These are phyloP conservation scores for Penicillium malachiteum DNA, from an alignment of 495 filamentous ascomycete species.

Conservation along the genomic window DNA sequence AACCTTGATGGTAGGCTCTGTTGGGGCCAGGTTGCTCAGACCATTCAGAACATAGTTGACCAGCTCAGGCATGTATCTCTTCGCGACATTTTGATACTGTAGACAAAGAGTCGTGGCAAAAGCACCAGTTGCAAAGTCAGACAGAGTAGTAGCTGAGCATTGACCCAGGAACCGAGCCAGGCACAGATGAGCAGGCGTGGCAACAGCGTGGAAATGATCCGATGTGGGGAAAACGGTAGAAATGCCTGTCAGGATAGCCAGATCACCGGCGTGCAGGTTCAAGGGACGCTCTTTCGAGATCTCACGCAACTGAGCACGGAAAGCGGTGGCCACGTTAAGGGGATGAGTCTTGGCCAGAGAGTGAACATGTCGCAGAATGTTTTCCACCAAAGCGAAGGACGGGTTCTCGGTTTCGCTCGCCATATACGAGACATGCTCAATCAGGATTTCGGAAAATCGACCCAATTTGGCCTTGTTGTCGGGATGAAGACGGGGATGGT, in stretches of 20 bases:
- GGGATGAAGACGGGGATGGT: conserved; percentile 81
- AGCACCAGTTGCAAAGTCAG: conserved; percentile 69
- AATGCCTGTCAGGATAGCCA: conserved; percentile 78
- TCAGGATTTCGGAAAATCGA: conserved; percentile 69
- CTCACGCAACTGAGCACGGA: conserved; percentile 67
- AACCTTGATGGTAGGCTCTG: conserved; percentile 38
- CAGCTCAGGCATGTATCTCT: conserved; percentile 84
- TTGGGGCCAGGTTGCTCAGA: conserved; percentile 64
- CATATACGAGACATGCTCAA: conserved; percentile 74
- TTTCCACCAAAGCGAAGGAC: conserved; percentile 62
- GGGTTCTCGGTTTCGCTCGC: conserved; percentile 50
- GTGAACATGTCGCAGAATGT: conserved; percentile 74
- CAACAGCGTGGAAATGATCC: conserved; percentile 92
- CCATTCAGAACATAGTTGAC: conserved; percentile 78
- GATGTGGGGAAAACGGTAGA: conserved; percentile 87
- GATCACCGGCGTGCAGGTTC: conserved; percentile 67
- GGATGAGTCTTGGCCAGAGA: conserved; percentile 83
- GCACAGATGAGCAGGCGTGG: conserved; percentile 79
- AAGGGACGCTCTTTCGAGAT: conserved; percentile 60
- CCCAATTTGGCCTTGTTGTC: conserved; percentile 82
- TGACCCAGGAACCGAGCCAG: conserved; percentile 83
- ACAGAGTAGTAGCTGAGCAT: conserved; percentile 59
- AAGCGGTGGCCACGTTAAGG: conserved; percentile 70
- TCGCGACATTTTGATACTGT: conserved; percentile 77
- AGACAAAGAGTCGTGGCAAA: conserved; percentile 74